phyloP scores from a whole-genome alignment of 2,329 filamentous ascomycete species.

The Ramichloridium luteum region DNA sequence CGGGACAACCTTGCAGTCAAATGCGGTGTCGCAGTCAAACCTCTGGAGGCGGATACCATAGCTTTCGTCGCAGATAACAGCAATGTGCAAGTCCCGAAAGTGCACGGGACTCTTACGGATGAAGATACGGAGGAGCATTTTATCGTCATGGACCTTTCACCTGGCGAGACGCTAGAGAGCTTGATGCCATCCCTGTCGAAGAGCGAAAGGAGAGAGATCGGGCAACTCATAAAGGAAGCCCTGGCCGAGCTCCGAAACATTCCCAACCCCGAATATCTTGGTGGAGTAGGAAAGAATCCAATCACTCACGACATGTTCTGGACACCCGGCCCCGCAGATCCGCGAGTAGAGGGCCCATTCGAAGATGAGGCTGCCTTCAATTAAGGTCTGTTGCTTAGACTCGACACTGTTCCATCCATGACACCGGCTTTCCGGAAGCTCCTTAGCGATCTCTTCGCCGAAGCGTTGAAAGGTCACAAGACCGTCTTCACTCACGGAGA shows the following conservation, averaged over 20 bases:
- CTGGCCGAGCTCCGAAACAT: constrained; percentile 8
- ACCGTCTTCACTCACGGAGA: constrained; percentile 13
- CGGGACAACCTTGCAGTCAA: constrained; percentile 6
- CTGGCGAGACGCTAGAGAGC: constrained; percentile 7
- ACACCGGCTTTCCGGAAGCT: constrained; percentile 3
- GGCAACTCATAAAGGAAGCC: constrained; percentile 6
- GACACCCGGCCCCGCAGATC: constrained; percentile 1
- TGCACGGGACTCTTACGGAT: constrained; percentile 1
- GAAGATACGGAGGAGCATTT: constrained; percentile 4
- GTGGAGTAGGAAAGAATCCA: constrained; percentile 4
- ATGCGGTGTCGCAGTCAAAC: constrained; percentile 3
- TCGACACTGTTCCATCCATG: constrained; percentile 1
- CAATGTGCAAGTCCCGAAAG: neutral
- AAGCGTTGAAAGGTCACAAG: constrained; percentile 4
- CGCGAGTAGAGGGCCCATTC: constrained; percentile 9
- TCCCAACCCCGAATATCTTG: constrained; percentile 7
- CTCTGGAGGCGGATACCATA: constrained; percentile 5
- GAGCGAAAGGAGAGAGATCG: constrained; percentile 7
- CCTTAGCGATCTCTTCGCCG: constrained; percentile 4
- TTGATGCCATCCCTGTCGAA: constrained; percentile 5
- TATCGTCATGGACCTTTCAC: constrained; percentile 13
- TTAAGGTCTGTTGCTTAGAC: constrained; percentile 6
- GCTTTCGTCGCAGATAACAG: constrained; percentile 4
- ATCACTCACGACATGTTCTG: constrained; percentile 7
- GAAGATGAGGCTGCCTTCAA: constrained; percentile 9